Evolutionary conservation across 495 filamentous ascomycete species (phyloP).

Genomic region (Usnea hakonensis): DNA sequence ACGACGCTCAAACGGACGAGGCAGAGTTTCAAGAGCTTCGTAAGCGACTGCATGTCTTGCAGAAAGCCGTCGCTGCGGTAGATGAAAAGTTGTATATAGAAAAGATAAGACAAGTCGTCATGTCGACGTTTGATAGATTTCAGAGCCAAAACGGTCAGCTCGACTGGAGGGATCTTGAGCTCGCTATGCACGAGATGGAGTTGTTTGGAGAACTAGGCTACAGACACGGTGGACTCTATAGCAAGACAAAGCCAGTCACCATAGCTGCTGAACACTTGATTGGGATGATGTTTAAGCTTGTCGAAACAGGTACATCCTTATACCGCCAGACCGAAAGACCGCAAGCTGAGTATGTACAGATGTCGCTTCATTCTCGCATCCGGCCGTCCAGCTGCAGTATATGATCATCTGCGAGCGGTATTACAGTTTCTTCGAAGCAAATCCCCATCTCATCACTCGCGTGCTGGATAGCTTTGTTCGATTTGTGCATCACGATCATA

Average conservation of each 20-base stretch:
- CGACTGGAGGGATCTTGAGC: conserved; percentile 92
- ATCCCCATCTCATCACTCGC: conserved; percentile 66
- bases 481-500: conserved; percentile 76
- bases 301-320: conserved; percentile 66
- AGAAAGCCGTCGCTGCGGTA: conserved; percentile 80
- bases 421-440: conserved; percentile 80
- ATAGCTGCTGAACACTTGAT: conserved; percentile 68
- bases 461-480: conserved; percentile 90
- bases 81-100: conserved; percentile 80
- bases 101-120: conserved; percentile 74
- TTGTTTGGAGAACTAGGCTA: conserved; percentile 90
- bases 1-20: conserved; percentile 91
- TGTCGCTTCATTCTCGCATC: conserved; percentile 77
- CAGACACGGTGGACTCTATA: conserved; percentile 72
- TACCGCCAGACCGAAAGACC: not conserved
- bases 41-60: conserved; percentile 76
- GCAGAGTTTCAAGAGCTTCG: conserved; percentile 96
- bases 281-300: conserved; percentile 89
- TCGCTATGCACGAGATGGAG: conserved; percentile 94
- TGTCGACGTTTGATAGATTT: conserved; percentile 69
- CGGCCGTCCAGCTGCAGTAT: conserved; percentile 86
- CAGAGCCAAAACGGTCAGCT: conserved; percentile 61
- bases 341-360: conserved; percentile 41
- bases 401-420: conserved; percentile 98
- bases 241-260: conserved; percentile 69